A percentile compares a stretch with the other conserved stretches of the same genome.
These are phyloP conservation scores for Venturia nashicola DNA, from an alignment of 2,329 filamentous ascomycete genomes.

Conservation along the genomic window DNA sequence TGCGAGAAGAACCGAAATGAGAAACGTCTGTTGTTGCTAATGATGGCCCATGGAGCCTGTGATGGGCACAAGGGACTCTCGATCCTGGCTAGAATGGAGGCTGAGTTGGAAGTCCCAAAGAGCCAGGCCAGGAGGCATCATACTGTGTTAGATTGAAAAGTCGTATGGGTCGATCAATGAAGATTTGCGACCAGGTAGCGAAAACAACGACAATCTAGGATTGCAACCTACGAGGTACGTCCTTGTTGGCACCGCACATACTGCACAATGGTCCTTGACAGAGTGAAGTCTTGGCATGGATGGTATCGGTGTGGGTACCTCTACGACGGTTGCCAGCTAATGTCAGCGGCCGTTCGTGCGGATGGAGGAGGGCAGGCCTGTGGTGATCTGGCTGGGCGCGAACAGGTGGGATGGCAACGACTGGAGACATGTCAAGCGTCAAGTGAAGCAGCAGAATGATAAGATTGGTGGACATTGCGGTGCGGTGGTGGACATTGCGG, in stretches of 20 bases:
- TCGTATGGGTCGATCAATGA: neutral
- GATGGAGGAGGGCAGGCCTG: neutral
- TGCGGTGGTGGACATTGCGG: neutral
- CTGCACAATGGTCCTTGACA: neutral
- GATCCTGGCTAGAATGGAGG: neutral
- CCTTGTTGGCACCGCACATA: neutral
- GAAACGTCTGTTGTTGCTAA: neutral
- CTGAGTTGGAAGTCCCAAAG: neutral
- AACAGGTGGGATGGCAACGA: neutral
- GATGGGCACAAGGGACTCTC: neutral
- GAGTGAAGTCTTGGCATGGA: neutral
- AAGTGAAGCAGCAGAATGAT: neutral
- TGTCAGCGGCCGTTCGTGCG: neutral
- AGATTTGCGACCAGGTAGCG: neutral
- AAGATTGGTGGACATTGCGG: neutral
- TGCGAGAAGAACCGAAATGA: neutral
- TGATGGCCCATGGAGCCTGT: neutral
- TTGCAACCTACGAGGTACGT: neutral
- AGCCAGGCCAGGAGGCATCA: neutral
- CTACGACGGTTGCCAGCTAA: neutral
- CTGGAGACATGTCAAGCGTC: neutral
- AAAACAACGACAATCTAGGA: neutral
- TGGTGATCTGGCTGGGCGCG: neutral
- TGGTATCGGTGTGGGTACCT: neutral
- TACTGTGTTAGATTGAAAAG: slow-evolving; percentile 1